Conservation (phyloP, 768 basidiomycete species). For the Harrya chromipes region DNA sequence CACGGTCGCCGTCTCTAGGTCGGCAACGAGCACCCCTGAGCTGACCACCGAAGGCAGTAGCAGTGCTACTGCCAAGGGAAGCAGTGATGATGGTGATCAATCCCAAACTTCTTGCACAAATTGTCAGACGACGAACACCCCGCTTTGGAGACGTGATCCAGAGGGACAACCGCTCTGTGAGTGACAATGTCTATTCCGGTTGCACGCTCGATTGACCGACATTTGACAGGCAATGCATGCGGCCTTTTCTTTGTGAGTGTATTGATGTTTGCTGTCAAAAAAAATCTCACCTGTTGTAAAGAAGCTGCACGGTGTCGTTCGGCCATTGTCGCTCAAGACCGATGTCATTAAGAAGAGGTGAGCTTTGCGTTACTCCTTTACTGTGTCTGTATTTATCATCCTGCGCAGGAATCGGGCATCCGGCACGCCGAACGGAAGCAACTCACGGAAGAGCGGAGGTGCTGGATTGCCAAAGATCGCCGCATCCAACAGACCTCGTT, state of each 20-base stretch:
- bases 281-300: conserved; percentile 32
- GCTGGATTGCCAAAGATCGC: conserved; percentile 72
- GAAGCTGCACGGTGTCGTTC: conserved; percentile 95
- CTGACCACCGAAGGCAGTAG: conserved; percentile 34
- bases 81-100: conserved; percentile 64
- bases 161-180: conserved; percentile 90
- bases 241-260: conserved; percentile 85
- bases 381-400: not conserved
- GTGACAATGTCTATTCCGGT: conserved; percentile 25
- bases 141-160: conserved; percentile 88
- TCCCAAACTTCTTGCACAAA: conserved; percentile 87
- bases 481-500: conserved; percentile 68
- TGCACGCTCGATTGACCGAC: conserved; percentile 15
- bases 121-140: conserved; percentile 94
- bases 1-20: conserved; percentile 37
- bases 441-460: conserved; percentile 55
- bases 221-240: conserved; percentile 73
- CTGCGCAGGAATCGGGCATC: conserved; percentile 71
- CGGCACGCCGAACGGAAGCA: conserved; percentile 58
- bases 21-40: conserved; percentile 70
- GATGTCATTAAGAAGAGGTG: conserved; percentile 97
- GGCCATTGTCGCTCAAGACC: conserved; percentile 93
- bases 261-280: not conserved
- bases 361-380: conserved; percentile 7
- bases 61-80: conserved; percentile 35